Percentiles rank a stretch among this genome's conserved stretches.
Conservation (phyloP, 768 basidiomycete genomes). For the Collybia nuda region DNA sequence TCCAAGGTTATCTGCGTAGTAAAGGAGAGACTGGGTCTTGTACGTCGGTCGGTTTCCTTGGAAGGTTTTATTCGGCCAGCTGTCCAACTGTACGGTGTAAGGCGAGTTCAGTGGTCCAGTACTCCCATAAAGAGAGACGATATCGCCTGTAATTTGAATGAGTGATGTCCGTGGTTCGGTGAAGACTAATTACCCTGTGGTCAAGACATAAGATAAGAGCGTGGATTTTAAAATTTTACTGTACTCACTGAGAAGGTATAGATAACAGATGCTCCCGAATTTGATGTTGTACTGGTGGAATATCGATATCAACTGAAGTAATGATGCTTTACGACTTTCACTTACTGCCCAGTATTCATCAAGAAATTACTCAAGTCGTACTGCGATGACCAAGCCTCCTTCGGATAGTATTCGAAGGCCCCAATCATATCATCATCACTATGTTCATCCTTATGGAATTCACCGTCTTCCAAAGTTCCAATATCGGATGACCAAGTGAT, state of each 20-base stretch:
- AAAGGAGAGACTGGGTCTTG: constrained; percentile 16
- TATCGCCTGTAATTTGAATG: constrained; percentile 11
- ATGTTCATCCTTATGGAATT: constrained; percentile 1
- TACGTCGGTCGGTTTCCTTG: constrained; percentile 13
- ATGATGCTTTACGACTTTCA: no score
- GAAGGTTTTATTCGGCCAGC: constrained; percentile 10
- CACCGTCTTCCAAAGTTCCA: background rate
- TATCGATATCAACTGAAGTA: no score
- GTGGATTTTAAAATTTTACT: no score
- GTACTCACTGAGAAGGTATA: constrained; percentile 16
- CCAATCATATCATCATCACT: constrained; percentile 21
- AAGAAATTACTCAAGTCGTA: constrained; percentile 21
- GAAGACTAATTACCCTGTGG: background rate
- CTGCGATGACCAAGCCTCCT: constrained; percentile 22
- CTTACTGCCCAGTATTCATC: constrained; percentile 20
- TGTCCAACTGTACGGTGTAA: constrained; percentile 24
- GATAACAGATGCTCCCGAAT: constrained; percentile 12
- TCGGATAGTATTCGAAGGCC: constrained; percentile 27
- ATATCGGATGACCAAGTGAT: constrained; percentile 18
- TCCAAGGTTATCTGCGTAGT: constrained; percentile 21
- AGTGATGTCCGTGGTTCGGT: no score
- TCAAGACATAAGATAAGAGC: background rate
- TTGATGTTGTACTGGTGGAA: constrained; percentile 13
- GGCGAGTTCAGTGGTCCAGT: constrained; percentile 24
- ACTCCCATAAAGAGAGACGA: constrained; percentile 32